Percentiles rank a stretch among this genome's conserved stretches.
Conservation (phyloP, 768 basidiomycete species). For the Guyanaporus albipodus region DNA sequence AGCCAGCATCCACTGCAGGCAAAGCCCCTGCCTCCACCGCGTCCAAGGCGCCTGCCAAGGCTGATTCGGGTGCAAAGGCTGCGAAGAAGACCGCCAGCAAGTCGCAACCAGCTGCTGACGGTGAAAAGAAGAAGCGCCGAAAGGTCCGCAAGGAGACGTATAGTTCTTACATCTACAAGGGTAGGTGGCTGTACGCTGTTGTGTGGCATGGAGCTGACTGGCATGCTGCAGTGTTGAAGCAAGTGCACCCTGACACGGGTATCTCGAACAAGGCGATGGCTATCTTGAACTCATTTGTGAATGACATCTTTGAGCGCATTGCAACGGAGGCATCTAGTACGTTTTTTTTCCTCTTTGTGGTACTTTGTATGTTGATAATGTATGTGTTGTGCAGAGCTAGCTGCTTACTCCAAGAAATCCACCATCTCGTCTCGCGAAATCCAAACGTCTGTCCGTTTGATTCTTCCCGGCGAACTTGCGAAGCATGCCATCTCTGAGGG, state of each 20-base stretch:
- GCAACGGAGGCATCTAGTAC: slow-evolving; percentile 68
- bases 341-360: slow-evolving; percentile 18
- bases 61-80: slow-evolving; percentile 43
- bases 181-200: slow-evolving; percentile 31
- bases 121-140: slow-evolving; percentile 77
- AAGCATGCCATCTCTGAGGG: slow-evolving; percentile 90
- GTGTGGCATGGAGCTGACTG: not conserved
- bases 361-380: not conserved
- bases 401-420: slow-evolving; percentile 84
- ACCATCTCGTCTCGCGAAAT: slow-evolving; percentile 92
- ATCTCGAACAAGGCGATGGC: slow-evolving; percentile 89
- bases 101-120: slow-evolving; percentile 45
- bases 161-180: slow-evolving; percentile 84
- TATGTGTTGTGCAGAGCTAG: slow-evolving; percentile 57
- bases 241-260: slow-evolving; percentile 92
- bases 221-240: slow-evolving; percentile 63
- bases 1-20: slow-evolving; percentile 41
- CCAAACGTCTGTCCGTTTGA: slow-evolving; percentile 78
- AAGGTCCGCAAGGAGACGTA: slow-evolving; percentile 81
- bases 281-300: slow-evolving; percentile 80
- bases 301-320: slow-evolving; percentile 81
- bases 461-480: slow-evolving; percentile 80
- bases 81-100: slow-evolving; percentile 63
- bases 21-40: slow-evolving; percentile 50
- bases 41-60: slow-evolving; percentile 54